Conservation (phyloP, 225 moss, liverwort and hornwort genomes). For the Polytrichum formosum region DNA sequence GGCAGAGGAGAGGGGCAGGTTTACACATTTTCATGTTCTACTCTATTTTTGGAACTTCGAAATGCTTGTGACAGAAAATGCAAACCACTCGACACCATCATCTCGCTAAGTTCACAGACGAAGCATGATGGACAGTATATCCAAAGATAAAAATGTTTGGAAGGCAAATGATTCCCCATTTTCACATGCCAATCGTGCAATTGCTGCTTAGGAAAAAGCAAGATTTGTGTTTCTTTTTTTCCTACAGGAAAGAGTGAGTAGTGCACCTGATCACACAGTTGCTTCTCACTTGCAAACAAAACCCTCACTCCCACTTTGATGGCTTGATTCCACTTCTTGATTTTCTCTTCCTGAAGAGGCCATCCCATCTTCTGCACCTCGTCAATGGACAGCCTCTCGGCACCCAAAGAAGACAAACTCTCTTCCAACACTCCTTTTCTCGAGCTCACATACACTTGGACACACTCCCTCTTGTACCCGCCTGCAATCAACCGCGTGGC, state of each 20-base stretch:
- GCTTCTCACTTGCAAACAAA: conserved; percentile 81
- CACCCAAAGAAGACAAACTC: conserved; percentile 63
- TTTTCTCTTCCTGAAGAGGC: conserved; percentile 76
- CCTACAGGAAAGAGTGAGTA: background rate
- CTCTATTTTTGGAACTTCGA: background rate
- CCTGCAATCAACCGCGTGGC: conserved; percentile 76
- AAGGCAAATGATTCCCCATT: background rate
- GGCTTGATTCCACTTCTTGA: conserved; percentile 94
- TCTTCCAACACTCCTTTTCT: conserved; percentile 73
- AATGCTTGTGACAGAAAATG: background rate
- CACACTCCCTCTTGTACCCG: conserved; percentile 74
- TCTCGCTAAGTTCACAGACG: background rate
- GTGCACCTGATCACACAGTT: conserved; percentile 71
- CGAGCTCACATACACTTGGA: conserved; percentile 65
- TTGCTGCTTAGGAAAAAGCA: background rate
- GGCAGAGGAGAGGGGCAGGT: too few species aligned
- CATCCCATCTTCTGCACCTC: conserved; percentile 94
- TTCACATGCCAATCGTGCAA: background rate
- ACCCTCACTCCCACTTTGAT: conserved; percentile 91
- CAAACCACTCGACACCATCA: background rate
- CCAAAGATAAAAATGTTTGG: background rate
- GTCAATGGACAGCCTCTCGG: conserved; percentile 71
- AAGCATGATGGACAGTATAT: too few species aligned
- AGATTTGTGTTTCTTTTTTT: background rate
- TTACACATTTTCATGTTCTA: background rate